A percentile compares a stretch with the other conserved stretches of the same genome.
phyloP scores from a whole-genome alignment of 768 basidiomycete genomes.

The Tylopilus felleus region DNA sequence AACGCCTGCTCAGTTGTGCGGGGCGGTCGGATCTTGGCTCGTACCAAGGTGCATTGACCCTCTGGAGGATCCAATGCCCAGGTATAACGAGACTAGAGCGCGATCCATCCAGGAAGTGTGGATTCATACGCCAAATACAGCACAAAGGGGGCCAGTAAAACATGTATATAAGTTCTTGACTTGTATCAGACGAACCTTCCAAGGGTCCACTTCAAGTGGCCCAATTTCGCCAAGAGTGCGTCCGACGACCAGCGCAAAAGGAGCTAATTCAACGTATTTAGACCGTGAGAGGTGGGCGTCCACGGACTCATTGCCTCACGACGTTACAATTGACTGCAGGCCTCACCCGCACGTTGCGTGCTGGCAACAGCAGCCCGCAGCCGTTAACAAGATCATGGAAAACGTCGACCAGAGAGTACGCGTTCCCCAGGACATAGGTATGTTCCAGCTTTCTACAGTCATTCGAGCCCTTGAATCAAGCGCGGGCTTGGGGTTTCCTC shows the following conservation, averaged over 20 bases:
- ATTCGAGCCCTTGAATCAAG: neutral
- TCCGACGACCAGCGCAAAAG: neutral
- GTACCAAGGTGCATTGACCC: neutral
- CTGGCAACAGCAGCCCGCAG: conserved; percentile 23
- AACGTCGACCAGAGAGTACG: conserved; percentile 29
- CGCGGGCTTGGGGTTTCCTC: neutral
- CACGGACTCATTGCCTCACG: conserved; percentile 24
- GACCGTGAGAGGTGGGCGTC: conserved; percentile 28
- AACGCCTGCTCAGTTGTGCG: too few relatives aligned
- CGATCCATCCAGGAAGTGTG: neutral
- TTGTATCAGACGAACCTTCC: neutral
- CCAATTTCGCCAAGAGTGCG: too few relatives aligned
- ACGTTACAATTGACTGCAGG: conserved; percentile 12
- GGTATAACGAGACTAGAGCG: too few relatives aligned
- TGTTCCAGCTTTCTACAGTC: conserved; percentile 6
- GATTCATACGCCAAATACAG: neutral
- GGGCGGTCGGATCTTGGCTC: neutral
- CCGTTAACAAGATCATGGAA: conserved; percentile 23
- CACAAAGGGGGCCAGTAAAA: neutral
- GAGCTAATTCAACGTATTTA: conserved; percentile 21
- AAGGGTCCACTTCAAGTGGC: too few relatives aligned
- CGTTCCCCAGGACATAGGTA: conserved; percentile 56
- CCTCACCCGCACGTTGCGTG: conserved; percentile 17
- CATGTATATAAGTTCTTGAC: neutral
- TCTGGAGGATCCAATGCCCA: neutral